Conservation (phyloP, 2,329 filamentous ascomycete species). For the Knoxdaviesia capensis region DNA sequence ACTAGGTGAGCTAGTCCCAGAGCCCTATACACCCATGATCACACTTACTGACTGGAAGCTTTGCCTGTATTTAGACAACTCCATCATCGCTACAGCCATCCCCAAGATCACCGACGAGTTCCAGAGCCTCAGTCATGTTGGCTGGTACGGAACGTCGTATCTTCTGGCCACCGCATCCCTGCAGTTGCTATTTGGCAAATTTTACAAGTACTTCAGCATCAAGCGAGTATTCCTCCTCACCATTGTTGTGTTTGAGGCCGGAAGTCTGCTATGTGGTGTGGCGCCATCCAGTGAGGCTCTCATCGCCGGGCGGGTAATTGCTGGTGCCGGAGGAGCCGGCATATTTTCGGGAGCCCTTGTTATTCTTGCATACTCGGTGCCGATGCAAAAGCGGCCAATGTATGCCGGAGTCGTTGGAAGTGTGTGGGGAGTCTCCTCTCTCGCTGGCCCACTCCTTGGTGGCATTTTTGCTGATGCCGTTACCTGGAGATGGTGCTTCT, state of each 20-base stretch:
- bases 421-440: slow-evolving; percentile 19
- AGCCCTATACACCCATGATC: no score
- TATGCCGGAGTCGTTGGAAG: slow-evolving; percentile 14
- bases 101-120: slow-evolving; percentile 22
- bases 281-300: slow-evolving; percentile 13
- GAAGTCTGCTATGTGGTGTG: slow-evolving; percentile 19
- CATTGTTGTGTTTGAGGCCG: slow-evolving; percentile 21
- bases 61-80: slow-evolving; percentile 11
- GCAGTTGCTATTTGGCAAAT: slow-evolving; percentile 18
- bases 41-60: no score
- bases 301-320: slow-evolving; percentile 15
- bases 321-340: slow-evolving; percentile 20
- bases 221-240: slow-evolving; percentile 18
- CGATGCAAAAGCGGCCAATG: slow-evolving; percentile 13
- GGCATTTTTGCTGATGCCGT: slow-evolving; percentile 9
- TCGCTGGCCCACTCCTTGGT: slow-evolving; percentile 9
- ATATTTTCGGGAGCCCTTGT: slow-evolving; percentile 23
- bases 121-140: slow-evolving; percentile 23
- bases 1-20: slow-evolving; percentile 10
- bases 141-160: slow-evolving; percentile 27
- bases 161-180: slow-evolving; percentile 19
- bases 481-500: slow-evolving; percentile 14
- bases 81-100: slow-evolving; percentile 22
- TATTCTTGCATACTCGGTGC: slow-evolving; percentile 19
- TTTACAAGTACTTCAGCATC: slow-evolving; percentile 24